Evolutionary conservation across 2,329 filamentous ascomycete species (phyloP).

Genomic region (Tolypocladium guangdongense): DNA sequence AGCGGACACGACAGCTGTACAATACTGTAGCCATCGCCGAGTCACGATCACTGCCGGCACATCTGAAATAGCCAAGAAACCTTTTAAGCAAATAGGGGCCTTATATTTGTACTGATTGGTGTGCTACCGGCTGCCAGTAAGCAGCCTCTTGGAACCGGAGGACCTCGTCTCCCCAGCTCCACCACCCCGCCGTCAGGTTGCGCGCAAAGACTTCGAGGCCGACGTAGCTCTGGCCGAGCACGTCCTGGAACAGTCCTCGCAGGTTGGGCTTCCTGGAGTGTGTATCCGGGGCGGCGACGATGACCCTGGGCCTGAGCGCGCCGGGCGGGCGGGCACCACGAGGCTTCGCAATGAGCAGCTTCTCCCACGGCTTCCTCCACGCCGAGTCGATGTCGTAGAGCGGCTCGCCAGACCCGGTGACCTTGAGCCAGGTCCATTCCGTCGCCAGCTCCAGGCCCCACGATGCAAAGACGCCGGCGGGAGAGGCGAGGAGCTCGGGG

Average conservation of each 20-base stretch:
- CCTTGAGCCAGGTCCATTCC: constrained; percentile 74
- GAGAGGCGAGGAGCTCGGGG: constrained; percentile 40
- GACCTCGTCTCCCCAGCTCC: constrained; percentile 67
- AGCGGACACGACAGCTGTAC: constrained; percentile 18
- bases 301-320: constrained; percentile 34
- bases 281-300: constrained; percentile 61
- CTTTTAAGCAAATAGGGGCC: constrained; percentile 5
- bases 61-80: constrained; percentile 10
- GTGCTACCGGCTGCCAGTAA: constrained; percentile 28
- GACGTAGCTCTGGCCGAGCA: constrained; percentile 38
- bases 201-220: constrained; percentile 71
- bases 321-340: constrained; percentile 16
- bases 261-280: constrained; percentile 73
- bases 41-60: constrained; percentile 8
- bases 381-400: constrained; percentile 46
- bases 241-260: constrained; percentile 43
- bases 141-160: constrained; percentile 54
- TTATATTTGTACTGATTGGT: constrained; percentile 5
- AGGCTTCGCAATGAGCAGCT: constrained; percentile 50
- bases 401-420: constrained; percentile 53
- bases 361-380: constrained; percentile 70
- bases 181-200: constrained; percentile 65
- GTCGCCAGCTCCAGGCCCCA: constrained; percentile 57
- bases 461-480: constrained; percentile 46
- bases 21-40: constrained; percentile 18